Evolutionary conservation across 164 flowering plant species (phyloP).

Genomic region (Dillenia turbinata): DNA sequence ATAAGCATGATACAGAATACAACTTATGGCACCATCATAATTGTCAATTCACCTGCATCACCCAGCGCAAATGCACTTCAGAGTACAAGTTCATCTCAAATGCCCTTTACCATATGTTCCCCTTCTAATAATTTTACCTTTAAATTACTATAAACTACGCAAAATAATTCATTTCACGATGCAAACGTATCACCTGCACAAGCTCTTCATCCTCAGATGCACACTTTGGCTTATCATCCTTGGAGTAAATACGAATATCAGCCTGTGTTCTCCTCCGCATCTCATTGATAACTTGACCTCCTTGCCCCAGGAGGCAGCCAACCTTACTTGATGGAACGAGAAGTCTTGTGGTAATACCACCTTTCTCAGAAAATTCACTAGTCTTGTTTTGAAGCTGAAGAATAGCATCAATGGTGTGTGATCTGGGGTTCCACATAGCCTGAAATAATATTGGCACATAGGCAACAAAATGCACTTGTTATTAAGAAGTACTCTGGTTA

Average conservation of each 20-base stretch:
- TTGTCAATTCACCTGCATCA: too few species aligned
- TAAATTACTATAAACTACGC: too few species aligned
- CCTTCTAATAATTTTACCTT: too few species aligned
- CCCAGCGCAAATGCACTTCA: too few species aligned
- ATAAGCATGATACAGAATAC: too few species aligned
- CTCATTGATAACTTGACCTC: constrained; percentile 68
- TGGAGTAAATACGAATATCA: constrained; percentile 60
- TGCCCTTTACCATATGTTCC: too few species aligned
- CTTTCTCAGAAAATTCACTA: constrained; percentile 51
- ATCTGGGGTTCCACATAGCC: constrained; percentile 52
- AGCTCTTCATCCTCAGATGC: constrained; percentile 76
- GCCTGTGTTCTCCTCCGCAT: constrained; percentile 71
- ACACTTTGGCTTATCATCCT: constrained; percentile 57
- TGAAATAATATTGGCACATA: constrained; percentile 24
- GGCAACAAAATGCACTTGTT: not conserved
- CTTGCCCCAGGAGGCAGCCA: constrained; percentile 79
- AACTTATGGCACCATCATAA: too few species aligned
- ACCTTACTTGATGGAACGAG: constrained; percentile 67
- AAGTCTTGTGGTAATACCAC: constrained; percentile 47
- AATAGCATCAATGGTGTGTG: constrained; percentile 73
- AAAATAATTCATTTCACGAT: not conserved
- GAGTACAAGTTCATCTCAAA: too few species aligned
- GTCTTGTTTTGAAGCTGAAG: constrained; percentile 55
- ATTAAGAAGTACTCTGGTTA: too few species aligned
- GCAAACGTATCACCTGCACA: constrained; percentile 59